Conservation (phyloP, 2,329 filamentous ascomycete genomes). For the Malbranchea zuffiana region DNA sequence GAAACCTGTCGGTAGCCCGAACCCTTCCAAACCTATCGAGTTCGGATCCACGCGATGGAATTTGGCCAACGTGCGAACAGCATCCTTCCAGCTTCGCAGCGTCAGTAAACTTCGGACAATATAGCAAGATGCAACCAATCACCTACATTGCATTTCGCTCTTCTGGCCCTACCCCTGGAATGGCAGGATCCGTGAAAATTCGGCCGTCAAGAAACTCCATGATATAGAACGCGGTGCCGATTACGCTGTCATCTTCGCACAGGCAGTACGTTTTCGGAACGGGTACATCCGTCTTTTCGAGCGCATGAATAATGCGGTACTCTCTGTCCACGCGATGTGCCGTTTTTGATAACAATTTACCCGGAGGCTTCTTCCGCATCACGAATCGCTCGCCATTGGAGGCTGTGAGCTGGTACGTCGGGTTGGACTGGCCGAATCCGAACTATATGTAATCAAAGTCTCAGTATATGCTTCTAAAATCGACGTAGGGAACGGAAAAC, state of each 20-base stretch:
- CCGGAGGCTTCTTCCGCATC: conserved; percentile 96
- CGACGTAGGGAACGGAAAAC: neutral
- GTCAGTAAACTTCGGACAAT: neutral
- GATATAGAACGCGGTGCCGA: conserved; percentile 91
- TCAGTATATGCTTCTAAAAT: neutral
- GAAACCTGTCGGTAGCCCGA: conserved; percentile 65
- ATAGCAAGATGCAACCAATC: neutral
- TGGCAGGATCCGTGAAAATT: conserved; percentile 79
- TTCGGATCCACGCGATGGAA: conserved; percentile 65
- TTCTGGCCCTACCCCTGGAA: conserved; percentile 58
- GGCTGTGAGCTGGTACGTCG: conserved; percentile 82
- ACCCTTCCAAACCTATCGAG: conserved; percentile 57
- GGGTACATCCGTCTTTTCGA: conserved; percentile 68
- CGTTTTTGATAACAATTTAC: conserved; percentile 79
- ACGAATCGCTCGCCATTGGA: conserved; percentile 63
- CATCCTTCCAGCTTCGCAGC: conserved; percentile 68
- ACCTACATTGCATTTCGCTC: conserved; percentile 61
- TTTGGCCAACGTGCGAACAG: conserved; percentile 69
- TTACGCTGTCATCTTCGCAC: conserved; percentile 67
- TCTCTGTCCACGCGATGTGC: conserved; percentile 96
- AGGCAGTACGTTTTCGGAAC: conserved; percentile 75
- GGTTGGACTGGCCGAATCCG: conserved; percentile 93
- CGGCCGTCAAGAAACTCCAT: conserved; percentile 93
- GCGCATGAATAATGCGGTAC: conserved; percentile 77
- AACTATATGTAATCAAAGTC: conserved; percentile 48